These are phyloP conservation scores for Tuber melanosporum DNA, from an alignment of 495 filamentous ascomycete genomes.

Conservation along the genomic window DNA sequence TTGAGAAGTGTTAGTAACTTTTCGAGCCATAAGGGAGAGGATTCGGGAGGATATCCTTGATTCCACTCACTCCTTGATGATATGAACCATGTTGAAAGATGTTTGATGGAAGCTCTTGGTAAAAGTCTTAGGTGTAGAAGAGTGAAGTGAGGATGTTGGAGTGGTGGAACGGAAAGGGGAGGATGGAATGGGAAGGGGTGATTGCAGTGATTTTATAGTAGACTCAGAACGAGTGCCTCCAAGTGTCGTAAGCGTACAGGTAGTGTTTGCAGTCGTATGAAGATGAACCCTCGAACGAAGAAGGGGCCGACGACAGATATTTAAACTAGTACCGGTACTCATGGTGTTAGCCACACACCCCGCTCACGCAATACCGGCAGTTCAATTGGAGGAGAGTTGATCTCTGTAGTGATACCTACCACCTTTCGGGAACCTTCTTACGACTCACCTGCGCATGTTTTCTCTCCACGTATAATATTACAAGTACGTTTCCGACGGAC, in stretches of 20 bases:
- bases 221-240: slow-evolving; percentile 22
- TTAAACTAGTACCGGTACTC: slow-evolving; percentile 17
- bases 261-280: slow-evolving; percentile 1
- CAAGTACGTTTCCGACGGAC: not conserved
- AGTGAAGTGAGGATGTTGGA: slow-evolving; percentile 10
- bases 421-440: slow-evolving; percentile 21
- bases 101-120: slow-evolving; percentile 17
- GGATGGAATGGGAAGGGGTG: slow-evolving; percentile 3
- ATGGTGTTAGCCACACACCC: slow-evolving; percentile 27
- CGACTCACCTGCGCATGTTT: slow-evolving; percentile 10
- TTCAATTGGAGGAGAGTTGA: slow-evolving; percentile 9
- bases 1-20: slow-evolving; percentile 17
- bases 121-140: not conserved
- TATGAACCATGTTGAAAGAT: slow-evolving; percentile 23
- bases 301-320: slow-evolving; percentile 23
- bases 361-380: slow-evolving; percentile 34
- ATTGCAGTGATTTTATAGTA: slow-evolving; percentile 6
- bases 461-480: not conserved
- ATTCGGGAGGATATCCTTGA: not conserved
- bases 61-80: slow-evolving; percentile 10
- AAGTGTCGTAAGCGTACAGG: slow-evolving; percentile 9
- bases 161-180: slow-evolving; percentile 2
- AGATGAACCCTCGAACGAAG: slow-evolving; percentile 15
- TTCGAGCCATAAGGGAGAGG: not conserved
- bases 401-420: not conserved